A percentile compares a stretch with the other conserved stretches of the same genome.
Conservation (phyloP, 2,329 filamentous ascomycete genomes). For the Beauveria australis region DNA sequence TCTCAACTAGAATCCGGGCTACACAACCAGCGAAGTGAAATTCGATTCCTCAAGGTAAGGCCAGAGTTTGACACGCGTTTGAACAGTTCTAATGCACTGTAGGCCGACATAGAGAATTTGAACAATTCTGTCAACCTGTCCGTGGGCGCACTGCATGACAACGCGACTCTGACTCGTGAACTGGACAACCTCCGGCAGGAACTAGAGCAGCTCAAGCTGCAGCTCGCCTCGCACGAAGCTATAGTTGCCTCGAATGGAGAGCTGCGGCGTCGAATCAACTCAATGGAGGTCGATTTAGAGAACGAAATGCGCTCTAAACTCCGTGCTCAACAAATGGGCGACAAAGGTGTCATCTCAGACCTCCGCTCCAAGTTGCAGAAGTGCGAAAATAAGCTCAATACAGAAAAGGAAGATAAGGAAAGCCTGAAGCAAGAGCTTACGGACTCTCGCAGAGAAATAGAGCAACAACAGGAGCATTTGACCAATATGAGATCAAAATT, state of each 20-base stretch:
- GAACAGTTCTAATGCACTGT: slow-evolving; percentile 7
- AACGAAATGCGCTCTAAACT: slow-evolving; percentile 52
- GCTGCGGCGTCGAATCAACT: slow-evolving; percentile 68
- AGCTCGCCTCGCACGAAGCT: slow-evolving; percentile 53
- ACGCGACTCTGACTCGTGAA: slow-evolving; percentile 44
- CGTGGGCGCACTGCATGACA: slow-evolving; percentile 56
- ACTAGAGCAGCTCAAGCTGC: slow-evolving; percentile 46
- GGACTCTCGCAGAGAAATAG: slow-evolving; percentile 54
- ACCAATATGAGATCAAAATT: slow-evolving; percentile 63
- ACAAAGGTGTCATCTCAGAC: slow-evolving; percentile 24
- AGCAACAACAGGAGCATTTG: slow-evolving; percentile 62
- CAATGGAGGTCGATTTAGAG: slow-evolving; percentile 72
- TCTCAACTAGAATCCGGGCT: slow-evolving; percentile 39
- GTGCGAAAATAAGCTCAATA: slow-evolving; percentile 27
- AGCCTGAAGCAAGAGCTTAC: slow-evolving; percentile 41
- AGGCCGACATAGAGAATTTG: slow-evolving; percentile 66
- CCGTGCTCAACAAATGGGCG: slow-evolving; percentile 21
- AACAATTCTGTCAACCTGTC: slow-evolving; percentile 61
- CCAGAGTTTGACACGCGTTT: too few species aligned
- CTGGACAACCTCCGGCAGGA: slow-evolving; percentile 46
- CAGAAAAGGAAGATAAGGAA: slow-evolving; percentile 38
- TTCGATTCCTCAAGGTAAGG: slow-evolving; percentile 40
- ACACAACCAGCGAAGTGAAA: slow-evolving; percentile 40
- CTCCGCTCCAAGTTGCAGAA: slow-evolving; percentile 28
- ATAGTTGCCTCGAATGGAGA: slow-evolving; percentile 71